Conservation (phyloP, 768 basidiomycete genomes). For the Termitomyces sp. region DNA sequence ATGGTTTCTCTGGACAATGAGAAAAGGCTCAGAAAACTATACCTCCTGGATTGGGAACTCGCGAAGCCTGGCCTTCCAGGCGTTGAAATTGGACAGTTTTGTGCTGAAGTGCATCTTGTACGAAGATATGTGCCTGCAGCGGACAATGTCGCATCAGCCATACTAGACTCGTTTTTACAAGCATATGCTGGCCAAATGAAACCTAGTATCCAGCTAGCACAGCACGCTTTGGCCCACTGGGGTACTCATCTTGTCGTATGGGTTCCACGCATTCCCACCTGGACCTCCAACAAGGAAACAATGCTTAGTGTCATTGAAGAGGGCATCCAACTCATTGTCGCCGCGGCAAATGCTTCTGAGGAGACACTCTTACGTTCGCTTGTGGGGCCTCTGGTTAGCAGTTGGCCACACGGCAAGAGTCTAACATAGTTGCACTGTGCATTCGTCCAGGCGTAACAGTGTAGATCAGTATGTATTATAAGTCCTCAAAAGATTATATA, state of each 20-base stretch:
- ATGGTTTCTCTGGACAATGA: slow-evolving; percentile 35
- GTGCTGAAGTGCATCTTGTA: slow-evolving; percentile 52
- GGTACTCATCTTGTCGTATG: slow-evolving; percentile 52
- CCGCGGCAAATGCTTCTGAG: slow-evolving; percentile 24
- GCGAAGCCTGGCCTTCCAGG: slow-evolving; percentile 52
- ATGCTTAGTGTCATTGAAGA: slow-evolving; percentile 45
- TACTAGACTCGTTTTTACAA: slow-evolving; percentile 40
- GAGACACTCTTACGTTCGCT: slow-evolving; percentile 23
- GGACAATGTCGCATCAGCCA: slow-evolving; percentile 25
- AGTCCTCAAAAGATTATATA: not conserved
- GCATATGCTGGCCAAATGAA: slow-evolving; percentile 32
- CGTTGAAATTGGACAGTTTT: slow-evolving; percentile 60
- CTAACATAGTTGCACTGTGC: not conserved
- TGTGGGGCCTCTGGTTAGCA: slow-evolving; percentile 14
- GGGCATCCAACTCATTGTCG: slow-evolving; percentile 41
- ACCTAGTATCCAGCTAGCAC: slow-evolving; percentile 25
- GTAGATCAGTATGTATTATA: not conserved
- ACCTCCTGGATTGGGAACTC: slow-evolving; percentile 65
- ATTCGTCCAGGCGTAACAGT: not conserved
- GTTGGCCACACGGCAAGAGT: not conserved
- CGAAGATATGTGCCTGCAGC: slow-evolving; percentile 41
- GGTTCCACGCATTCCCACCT: slow-evolving; percentile 40
- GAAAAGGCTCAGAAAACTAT: slow-evolving; percentile 33
- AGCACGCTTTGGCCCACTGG: slow-evolving; percentile 38
- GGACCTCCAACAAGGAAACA: slow-evolving; percentile 42